Evolutionary conservation across 2,329 filamentous ascomycete species (phyloP).

Genomic region (Epichloe baconii): DNA sequence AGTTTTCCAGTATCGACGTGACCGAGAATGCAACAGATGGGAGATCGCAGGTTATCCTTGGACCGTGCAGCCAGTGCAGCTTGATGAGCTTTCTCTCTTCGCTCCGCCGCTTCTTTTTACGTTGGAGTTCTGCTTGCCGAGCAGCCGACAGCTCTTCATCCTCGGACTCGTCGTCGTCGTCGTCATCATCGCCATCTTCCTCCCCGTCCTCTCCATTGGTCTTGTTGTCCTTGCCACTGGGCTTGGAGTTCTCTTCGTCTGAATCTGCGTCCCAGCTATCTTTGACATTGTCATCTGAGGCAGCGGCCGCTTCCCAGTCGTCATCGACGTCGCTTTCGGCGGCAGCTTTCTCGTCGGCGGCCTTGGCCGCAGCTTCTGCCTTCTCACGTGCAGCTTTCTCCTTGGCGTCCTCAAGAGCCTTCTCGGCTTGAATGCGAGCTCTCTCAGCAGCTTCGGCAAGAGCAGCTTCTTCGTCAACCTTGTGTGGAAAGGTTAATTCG

Average conservation of each 20-base stretch:
- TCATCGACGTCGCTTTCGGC: constrained; percentile 53
- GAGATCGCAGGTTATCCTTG: constrained; percentile 87
- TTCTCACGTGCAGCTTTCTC: constrained; percentile 45
- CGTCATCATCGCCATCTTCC: constrained; percentile 10
- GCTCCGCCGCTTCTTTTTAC: constrained; percentile 79
- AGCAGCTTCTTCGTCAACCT: constrained; percentile 62
- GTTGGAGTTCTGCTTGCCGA: constrained; percentile 56
- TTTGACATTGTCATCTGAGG: constrained; percentile 62
- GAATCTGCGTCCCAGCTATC: constrained; percentile 90
- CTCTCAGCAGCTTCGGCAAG: constrained; percentile 69
- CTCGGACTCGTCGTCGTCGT: constrained; percentile 24
- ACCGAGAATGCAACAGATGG: constrained; percentile 98
- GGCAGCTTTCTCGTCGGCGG: constrained; percentile 40
- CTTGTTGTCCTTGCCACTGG: constrained; percentile 10
- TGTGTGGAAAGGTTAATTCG: constrained; percentile 17
- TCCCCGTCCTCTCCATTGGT: constrained; percentile 29
- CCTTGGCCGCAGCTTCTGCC: constrained; percentile 42
- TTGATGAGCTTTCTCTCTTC: constrained; percentile 80
- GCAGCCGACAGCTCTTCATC: constrained; percentile 67
- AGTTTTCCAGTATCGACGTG: constrained; percentile 99
- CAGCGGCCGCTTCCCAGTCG: constrained; percentile 80
- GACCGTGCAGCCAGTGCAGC: constrained; percentile 84
- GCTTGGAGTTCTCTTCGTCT: constrained; percentile 45
- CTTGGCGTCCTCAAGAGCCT: constrained; percentile 47
- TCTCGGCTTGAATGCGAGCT: constrained; percentile 54